Percentiles rank a stretch among this genome's conserved stretches.
Evolutionary conservation across 1,139 yeast species (phyloP).

Genomic region (Candida buenavistaensis): DNA sequence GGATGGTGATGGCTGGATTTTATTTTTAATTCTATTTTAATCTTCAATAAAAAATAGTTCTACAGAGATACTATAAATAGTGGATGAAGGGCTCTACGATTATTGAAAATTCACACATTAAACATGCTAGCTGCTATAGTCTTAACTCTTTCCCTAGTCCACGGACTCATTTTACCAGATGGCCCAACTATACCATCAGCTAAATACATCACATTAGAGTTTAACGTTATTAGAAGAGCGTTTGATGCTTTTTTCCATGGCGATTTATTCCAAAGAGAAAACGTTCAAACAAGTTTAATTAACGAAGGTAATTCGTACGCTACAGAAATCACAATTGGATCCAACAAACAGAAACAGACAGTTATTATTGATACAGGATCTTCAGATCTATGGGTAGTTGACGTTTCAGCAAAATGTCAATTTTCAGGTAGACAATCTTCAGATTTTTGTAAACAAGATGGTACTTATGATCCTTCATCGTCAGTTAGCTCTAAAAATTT

Average conservation of each 20-base stretch:
- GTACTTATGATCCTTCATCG: slow-evolving; percentile 8
- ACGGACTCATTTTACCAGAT: slow-evolving; percentile 13
- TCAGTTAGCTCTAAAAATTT: slow-evolving; percentile 10
- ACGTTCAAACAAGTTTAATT: slow-evolving; percentile 6
- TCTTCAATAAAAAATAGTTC: no score
- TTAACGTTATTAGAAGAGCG: slow-evolving; percentile 5
- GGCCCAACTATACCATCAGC: slow-evolving; percentile 6
- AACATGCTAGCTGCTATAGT: slow-evolving; percentile 11
- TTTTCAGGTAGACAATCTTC: slow-evolving; percentile 2
- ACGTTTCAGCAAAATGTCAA: slow-evolving; percentile 18
- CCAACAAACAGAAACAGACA: slow-evolving; percentile 15
- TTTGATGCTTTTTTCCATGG: slow-evolving; percentile 30
- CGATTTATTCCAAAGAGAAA: slow-evolving; percentile 28
- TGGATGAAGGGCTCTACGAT: no score
- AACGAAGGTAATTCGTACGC: slow-evolving; percentile 11
- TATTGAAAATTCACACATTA: no score
- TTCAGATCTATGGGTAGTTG: slow-evolving; percentile 36
- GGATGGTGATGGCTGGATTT: no score
- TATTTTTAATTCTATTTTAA: no score
- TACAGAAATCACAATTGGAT: slow-evolving; percentile 12
- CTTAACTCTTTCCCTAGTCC: slow-evolving; percentile 12
- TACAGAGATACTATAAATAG: no score
- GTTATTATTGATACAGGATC: slow-evolving; percentile 26
- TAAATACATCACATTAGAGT: slow-evolving; percentile 7
- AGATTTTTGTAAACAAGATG: slow-evolving; percentile 6